Percentiles rank a stretch among this genome's conserved stretches.
phyloP scores from a whole-genome alignment of 2,329 filamentous ascomycete genomes.

The Hypoxylon sp. region DNA sequence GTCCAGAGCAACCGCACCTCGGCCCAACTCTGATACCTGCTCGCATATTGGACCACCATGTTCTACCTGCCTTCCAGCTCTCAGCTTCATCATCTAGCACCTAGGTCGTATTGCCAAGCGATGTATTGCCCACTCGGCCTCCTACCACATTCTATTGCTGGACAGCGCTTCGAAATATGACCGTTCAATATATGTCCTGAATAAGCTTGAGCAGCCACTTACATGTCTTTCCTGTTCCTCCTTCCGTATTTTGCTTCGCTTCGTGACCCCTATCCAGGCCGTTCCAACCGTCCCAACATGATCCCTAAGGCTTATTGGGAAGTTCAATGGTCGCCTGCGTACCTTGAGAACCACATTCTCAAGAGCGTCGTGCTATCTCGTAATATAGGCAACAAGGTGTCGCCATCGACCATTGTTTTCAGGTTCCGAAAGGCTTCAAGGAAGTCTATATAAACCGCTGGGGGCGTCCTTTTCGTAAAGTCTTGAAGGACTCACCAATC shows the following conservation, averaged over 20 bases:
- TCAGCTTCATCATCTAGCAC: slow-evolving; percentile 26
- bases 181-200: slow-evolving; percentile 16
- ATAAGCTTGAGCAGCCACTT: slow-evolving; percentile 27
- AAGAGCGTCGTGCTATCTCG: slow-evolving; percentile 36
- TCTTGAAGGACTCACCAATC: slow-evolving; percentile 17
- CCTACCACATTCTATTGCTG: slow-evolving; percentile 7
- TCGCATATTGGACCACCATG: slow-evolving; percentile 24
- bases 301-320: slow-evolving; percentile 39
- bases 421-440: neutral
- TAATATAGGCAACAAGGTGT: slow-evolving; percentile 22
- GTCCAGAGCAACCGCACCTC: slow-evolving; percentile 35
- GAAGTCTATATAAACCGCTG: slow-evolving; percentile 38
- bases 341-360: slow-evolving; percentile 33
- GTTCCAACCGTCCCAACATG: slow-evolving; percentile 11
- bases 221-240: slow-evolving; percentile 36
- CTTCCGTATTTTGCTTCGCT: slow-evolving; percentile 47
- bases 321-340: slow-evolving; percentile 37
- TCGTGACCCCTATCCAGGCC: slow-evolving; percentile 24
- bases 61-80: slow-evolving; percentile 13
- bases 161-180: slow-evolving; percentile 11
- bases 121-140: slow-evolving; percentile 16
- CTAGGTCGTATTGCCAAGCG: slow-evolving; percentile 36
- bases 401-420: slow-evolving; percentile 17
- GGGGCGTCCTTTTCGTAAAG: slow-evolving; percentile 2
- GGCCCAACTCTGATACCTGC: slow-evolving; percentile 31